A percentile compares a stretch with the other conserved stretches of the same genome.
These are phyloP conservation scores for Rubroboletus pulcherrimus DNA, from an alignment of 768 basidiomycete species.

Conservation along the genomic window DNA sequence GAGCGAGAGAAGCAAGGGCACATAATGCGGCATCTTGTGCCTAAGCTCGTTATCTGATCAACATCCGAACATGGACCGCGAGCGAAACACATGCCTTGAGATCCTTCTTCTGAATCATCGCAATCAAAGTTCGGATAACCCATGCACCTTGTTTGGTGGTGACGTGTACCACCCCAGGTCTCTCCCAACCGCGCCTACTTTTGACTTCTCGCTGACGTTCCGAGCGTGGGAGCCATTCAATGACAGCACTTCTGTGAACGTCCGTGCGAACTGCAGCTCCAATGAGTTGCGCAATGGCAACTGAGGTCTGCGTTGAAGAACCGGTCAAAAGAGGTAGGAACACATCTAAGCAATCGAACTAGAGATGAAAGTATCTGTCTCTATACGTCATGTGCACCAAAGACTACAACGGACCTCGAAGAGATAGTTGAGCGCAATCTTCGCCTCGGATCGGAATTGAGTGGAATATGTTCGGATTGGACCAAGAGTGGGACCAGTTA, in stretches of 20 bases:
- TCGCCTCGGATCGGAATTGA: constrained; percentile 48
- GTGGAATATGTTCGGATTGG: constrained; percentile 41
- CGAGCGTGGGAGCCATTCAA: constrained; percentile 58
- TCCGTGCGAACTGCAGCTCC: constrained; percentile 47
- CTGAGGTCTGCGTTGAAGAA: constrained; percentile 38
- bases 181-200: constrained; percentile 73
- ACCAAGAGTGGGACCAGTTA: constrained; percentile 67
- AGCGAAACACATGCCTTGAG: constrained; percentile 40
- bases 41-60: constrained; percentile 30
- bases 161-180: constrained; percentile 39
- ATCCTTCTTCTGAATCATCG: constrained; percentile 49
- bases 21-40: constrained; percentile 61
- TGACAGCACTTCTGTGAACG: constrained; percentile 46
- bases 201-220: constrained; percentile 56
- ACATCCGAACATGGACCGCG: neutral
- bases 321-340: constrained; percentile 62
- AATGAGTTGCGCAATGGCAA: constrained; percentile 58
- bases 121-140: constrained; percentile 51
- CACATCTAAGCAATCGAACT: constrained; percentile 61
- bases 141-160: constrained; percentile 52
- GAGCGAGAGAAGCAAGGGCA: constrained; percentile 63
- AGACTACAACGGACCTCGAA: constrained; percentile 46
- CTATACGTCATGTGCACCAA: neutral
- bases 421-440: constrained; percentile 52
- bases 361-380: neutral